Evolutionary conservation across 176 grass and related monocot species (phyloP).

Genomic region (Oryza punctata): DNA sequence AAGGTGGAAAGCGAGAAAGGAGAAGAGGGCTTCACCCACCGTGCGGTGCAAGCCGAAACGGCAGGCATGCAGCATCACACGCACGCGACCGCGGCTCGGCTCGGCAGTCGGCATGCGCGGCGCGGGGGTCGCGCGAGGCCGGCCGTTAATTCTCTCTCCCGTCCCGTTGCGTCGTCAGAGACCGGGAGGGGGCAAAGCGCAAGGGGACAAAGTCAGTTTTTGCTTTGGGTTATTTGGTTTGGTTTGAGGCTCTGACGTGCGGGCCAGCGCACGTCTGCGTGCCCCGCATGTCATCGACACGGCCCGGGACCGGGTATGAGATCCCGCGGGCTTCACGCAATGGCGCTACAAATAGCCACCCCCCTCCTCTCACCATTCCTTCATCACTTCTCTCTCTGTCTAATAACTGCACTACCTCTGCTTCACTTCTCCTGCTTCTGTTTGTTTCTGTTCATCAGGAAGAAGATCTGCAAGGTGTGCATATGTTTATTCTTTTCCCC

Average conservation of each 20-base stretch:
- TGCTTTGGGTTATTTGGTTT: too few relatives aligned
- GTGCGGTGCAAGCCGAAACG: too few relatives aligned
- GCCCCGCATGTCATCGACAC: neutral
- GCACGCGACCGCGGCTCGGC: too few relatives aligned
- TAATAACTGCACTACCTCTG: neutral
- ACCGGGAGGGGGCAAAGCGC: neutral
- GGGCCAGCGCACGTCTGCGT: neutral
- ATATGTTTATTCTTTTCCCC: too few relatives aligned
- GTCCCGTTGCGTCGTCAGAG: too few relatives aligned
- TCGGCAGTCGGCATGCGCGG: too few relatives aligned
- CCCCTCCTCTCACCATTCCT: neutral
- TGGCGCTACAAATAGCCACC: slow-evolving; percentile 22
- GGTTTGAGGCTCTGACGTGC: neutral
- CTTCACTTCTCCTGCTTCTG: neutral
- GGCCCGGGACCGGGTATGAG: slow-evolving; percentile 20
- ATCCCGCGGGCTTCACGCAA: neutral
- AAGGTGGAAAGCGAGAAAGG: too few relatives aligned
- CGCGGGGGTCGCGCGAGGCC: too few relatives aligned
- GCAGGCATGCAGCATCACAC: too few relatives aligned
- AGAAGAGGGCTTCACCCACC: neutral
- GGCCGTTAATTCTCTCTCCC: too few relatives aligned
- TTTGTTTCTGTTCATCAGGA: too few relatives aligned
- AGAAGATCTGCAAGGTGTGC: too few relatives aligned
- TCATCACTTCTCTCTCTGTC: neutral
- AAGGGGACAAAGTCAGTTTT: neutral